phyloP scores from a whole-genome alignment of 129 eudicot species.

The Saussurea involucrata region DNA sequence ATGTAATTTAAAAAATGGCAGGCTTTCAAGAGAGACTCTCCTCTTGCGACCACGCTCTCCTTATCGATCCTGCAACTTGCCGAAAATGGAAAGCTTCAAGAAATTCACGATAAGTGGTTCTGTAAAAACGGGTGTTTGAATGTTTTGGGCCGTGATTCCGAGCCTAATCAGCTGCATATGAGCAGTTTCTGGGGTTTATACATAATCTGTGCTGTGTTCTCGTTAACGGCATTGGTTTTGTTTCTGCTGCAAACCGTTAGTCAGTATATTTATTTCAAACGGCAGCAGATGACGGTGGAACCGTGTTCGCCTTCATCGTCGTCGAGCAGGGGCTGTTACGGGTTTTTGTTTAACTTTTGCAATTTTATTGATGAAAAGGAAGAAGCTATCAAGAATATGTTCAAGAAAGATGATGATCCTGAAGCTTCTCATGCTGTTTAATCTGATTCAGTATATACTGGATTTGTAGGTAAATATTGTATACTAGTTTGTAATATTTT shows the following conservation, averaged over 20 bases:
- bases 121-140: slow-evolving; percentile 40
- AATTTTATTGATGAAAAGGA: slow-evolving; percentile 60
- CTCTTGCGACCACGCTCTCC: slow-evolving; percentile 53
- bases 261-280: slow-evolving; percentile 42
- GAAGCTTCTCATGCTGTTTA: slow-evolving; percentile 20
- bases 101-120: slow-evolving; percentile 49
- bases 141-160: slow-evolving; percentile 10
- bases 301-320: slow-evolving; percentile 28
- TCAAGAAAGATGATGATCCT: slow-evolving; percentile 32
- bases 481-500: not conserved
- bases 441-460: not conserved
- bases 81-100: slow-evolving; percentile 52
- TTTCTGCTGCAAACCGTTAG: slow-evolving; percentile 38
- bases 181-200: slow-evolving; percentile 56
- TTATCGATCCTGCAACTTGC: slow-evolving; percentile 45
- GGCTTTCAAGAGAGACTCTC: slow-evolving; percentile 62
- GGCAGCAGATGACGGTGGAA: slow-evolving; percentile 29
- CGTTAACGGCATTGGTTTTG: slow-evolving; percentile 35
- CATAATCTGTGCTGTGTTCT: slow-evolving; percentile 41
- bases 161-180: slow-evolving; percentile 47
- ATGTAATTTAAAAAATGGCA: slow-evolving; percentile 4
- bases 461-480: not conserved
- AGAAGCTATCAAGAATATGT: slow-evolving; percentile 51
- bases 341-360: slow-evolving; percentile 28
- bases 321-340: slow-evolving; percentile 31